Conservation (phyloP, 2,329 filamentous ascomycete species). For the Pestalotiopsis fici region DNA sequence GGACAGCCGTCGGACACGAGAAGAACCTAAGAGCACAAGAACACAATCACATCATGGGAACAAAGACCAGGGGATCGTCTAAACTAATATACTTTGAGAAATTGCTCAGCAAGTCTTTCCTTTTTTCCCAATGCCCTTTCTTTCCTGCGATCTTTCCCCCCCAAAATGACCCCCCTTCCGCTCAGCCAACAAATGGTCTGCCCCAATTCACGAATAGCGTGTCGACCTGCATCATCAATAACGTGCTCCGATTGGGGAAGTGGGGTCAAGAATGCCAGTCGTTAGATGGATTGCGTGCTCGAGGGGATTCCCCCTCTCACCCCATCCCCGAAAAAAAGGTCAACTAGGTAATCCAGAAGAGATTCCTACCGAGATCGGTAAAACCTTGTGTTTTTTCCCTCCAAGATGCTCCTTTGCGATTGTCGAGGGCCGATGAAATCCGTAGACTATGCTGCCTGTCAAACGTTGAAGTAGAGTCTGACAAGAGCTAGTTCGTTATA, state of each 20-base stretch:
- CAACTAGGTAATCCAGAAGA: too few species aligned
- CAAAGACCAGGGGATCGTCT: neutral
- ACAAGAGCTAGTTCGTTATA: too few species aligned
- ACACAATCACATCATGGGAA: neutral
- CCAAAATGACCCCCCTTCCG: neutral
- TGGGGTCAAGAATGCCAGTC: constrained; percentile 2
- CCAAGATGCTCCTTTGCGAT: too few species aligned
- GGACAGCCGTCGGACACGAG: neutral
- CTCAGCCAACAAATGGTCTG: neutral
- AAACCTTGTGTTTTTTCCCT: too few species aligned
- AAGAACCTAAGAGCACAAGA: neutral
- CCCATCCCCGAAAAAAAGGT: too few species aligned
- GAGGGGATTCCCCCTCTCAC: neutral
- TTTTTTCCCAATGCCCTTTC: neutral
- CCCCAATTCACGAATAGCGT: neutral
- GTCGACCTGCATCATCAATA: neutral
- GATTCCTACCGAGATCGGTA: too few species aligned
- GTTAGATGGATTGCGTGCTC: constrained; percentile 8
- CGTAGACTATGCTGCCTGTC: too few species aligned
- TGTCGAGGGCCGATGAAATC: too few species aligned
- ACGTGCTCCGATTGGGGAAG: constrained; percentile 8
- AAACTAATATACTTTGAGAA: neutral
- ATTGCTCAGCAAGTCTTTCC: neutral
- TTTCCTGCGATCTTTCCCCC: too few species aligned
- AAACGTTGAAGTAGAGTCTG: too few species aligned